Percentiles rank a stretch among this genome's conserved stretches.
phyloP scores from a whole-genome alignment of 495 filamentous ascomycete genomes.

The Daldinia vernicosa region DNA sequence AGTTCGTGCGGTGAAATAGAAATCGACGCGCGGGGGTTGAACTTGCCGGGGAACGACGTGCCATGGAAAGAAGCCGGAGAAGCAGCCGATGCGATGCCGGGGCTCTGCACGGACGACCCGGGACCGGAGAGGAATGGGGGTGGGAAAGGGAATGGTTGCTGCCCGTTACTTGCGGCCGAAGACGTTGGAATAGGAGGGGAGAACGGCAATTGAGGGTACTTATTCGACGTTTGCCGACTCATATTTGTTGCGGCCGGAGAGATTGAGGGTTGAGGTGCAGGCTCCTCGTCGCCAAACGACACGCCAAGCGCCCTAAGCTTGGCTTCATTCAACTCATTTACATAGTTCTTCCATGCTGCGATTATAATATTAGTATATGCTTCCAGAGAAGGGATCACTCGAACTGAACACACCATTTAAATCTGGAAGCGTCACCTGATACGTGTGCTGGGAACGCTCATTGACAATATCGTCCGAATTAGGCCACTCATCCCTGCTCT shows the following conservation, averaged over 20 bases:
- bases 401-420: conserved; percentile 54
- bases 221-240: conserved; percentile 69
- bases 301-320: conserved; percentile 93
- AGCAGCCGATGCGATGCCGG: conserved; percentile 58
- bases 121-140: conserved; percentile 62
- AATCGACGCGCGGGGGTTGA: conserved; percentile 63
- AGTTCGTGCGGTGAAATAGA: conserved; percentile 56
- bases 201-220: conserved; percentile 70
- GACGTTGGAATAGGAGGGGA: conserved; percentile 76
- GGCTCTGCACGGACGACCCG: conserved; percentile 65
- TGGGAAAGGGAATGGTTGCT: conserved; percentile 68
- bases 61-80: conserved; percentile 68
- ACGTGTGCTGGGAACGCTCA: conserved; percentile 62
- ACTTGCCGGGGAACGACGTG: conserved; percentile 55
- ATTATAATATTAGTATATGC: conserved; percentile 37
- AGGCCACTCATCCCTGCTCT: conserved; percentile 80
- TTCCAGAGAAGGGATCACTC: background rate
- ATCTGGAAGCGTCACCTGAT: conserved; percentile 79
- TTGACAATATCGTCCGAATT: conserved; percentile 65
- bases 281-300: conserved; percentile 75
- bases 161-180: conserved; percentile 68
- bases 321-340: conserved; percentile 80
- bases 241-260: conserved; percentile 58
- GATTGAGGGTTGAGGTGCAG: conserved; percentile 61
- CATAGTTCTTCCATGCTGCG: conserved; percentile 83